These are phyloP conservation scores for Globisporangium nagaii DNA, from an alignment of 352 stramenopile genomes.

Conservation along the genomic window DNA sequence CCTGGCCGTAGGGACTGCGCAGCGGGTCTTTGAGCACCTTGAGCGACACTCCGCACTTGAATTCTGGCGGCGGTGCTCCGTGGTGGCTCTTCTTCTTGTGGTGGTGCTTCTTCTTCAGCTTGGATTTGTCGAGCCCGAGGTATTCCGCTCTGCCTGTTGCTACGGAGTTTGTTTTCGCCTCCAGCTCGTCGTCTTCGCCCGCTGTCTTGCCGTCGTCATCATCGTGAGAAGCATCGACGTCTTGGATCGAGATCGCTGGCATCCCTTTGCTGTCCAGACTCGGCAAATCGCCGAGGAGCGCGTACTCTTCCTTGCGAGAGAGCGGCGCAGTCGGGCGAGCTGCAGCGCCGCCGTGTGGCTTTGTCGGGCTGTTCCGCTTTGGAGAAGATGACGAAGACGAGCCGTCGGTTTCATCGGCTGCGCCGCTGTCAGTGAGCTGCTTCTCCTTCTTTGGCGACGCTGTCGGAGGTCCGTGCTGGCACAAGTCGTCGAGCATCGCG, in stretches of 20 bases:
- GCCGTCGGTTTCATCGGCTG: not conserved
- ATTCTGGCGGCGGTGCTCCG: conserved; percentile 30
- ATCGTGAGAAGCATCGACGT: conserved; percentile 22
- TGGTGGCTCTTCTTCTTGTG: conserved; percentile 33
- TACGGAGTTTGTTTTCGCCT: conserved; percentile 3
- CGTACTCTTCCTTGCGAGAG: conserved; percentile 79
- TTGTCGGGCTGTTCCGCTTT: conserved; percentile 29
- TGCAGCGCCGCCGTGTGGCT: conserved; percentile 12
- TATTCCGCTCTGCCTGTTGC: not conserved
- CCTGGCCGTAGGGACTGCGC: conserved; percentile 67
- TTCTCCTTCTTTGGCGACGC: conserved; percentile 23
- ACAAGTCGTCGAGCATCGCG: conserved; percentile 68
- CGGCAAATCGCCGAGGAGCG: conserved; percentile 68
- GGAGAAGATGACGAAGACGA: conserved; percentile 1
- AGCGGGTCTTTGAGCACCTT: conserved; percentile 68
- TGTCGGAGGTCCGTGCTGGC: conserved; percentile 23
- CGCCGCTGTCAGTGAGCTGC: not conserved
- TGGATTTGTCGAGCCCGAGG: too few species aligned
- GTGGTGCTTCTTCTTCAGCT: conserved; percentile 33
- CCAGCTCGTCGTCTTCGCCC: conserved; percentile 23
- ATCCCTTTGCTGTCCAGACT: conserved; percentile 27
- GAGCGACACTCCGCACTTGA: conserved; percentile 71
- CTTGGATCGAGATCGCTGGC: conserved; percentile 53
- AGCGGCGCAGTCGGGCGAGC: conserved; percentile 17
- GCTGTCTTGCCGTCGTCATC: conserved; percentile 22